These are phyloP conservation scores for Heliamphora exappendiculata DNA, from an alignment of 148 eudicot species.

Conservation along the genomic window DNA sequence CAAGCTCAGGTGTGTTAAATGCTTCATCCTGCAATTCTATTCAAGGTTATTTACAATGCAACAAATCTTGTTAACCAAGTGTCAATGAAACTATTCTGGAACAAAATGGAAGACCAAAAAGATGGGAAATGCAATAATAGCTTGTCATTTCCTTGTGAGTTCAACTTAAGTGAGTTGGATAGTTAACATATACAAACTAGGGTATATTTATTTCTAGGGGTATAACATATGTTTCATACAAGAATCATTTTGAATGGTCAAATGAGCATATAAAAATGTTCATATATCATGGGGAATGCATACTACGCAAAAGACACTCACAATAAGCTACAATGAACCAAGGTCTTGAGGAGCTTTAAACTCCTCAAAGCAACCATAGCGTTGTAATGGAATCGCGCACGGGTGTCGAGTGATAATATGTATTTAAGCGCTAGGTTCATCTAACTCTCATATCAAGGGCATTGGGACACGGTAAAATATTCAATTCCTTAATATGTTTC, in stretches of 20 bases:
- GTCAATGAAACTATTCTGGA: neutral
- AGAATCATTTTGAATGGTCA: neutral
- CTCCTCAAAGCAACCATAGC: neutral
- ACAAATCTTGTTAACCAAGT: constrained; percentile 3
- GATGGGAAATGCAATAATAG: neutral
- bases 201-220: neutral
- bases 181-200: neutral
- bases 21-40: constrained; percentile 66
- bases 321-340: neutral
- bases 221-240: neutral
- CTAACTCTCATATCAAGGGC: too few species aligned
- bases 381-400: too few species aligned
- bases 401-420: too few species aligned
- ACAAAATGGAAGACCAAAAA: constrained; percentile 2
- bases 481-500: too few species aligned
- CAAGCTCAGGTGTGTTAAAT: constrained; percentile 55
- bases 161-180: neutral
- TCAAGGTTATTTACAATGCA: neutral
- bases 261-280: neutral
- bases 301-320: neutral
- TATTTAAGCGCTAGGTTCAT: too few species aligned
- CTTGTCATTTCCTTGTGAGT: neutral
- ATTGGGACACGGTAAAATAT: too few species aligned
- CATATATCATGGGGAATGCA: neutral
- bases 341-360: neutral